Evolutionary conservation across 331 rosid species (phyloP).

Genomic region (Acacia concinna): DNA sequence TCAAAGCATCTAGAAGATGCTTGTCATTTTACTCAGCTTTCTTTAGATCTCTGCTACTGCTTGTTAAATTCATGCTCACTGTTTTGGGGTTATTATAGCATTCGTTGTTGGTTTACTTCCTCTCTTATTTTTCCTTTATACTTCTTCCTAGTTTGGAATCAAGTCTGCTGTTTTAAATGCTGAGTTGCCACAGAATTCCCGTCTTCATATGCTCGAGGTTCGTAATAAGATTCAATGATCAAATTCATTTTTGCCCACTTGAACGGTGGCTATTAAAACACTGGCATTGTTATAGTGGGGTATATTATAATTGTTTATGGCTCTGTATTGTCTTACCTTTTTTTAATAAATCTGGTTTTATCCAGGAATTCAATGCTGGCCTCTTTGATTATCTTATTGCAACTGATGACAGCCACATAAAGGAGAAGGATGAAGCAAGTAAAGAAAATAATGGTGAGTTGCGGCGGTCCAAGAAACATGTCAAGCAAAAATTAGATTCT

Average conservation of each 20-base stretch:
- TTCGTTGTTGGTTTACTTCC: background rate
- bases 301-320: constrained; percentile 15
- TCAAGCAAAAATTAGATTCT: constrained; percentile 69
- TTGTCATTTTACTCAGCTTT: background rate
- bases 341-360: constrained; percentile 33
- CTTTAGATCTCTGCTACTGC: background rate
- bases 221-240: constrained; percentile 19
- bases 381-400: constrained; percentile 96
- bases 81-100: background rate
- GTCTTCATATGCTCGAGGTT: constrained; percentile 97
- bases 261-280: constrained; percentile 3
- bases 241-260: background rate
- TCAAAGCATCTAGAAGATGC: background rate
- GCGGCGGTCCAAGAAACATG: constrained; percentile 46
- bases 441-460: constrained; percentile 44
- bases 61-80: constrained; percentile 17
- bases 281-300: background rate
- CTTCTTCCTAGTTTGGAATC: constrained; percentile 74
- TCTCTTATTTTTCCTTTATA: background rate
- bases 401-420: constrained; percentile 72
- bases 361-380: constrained; percentile 99
- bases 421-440: constrained; percentile 61
- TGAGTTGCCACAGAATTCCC: constrained; percentile 96
- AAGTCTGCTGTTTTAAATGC: constrained; percentile 94
- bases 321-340: constrained; percentile 10